phyloP scores from a whole-genome alignment of 768 basidiomycete genomes.

The Lactifluus hygrophoroides region DNA sequence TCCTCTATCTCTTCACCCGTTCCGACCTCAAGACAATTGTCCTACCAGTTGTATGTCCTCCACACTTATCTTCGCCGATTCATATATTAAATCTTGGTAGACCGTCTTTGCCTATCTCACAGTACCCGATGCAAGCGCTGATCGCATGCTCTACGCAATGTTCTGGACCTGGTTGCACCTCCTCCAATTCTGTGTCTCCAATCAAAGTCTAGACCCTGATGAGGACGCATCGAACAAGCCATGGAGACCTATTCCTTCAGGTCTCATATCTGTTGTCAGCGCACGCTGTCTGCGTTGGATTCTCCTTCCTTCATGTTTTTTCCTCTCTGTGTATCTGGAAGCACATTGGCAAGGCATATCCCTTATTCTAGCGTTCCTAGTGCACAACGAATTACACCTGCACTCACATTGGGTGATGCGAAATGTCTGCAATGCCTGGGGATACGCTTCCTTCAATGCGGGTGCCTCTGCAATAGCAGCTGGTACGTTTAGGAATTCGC shows the following conservation, averaged over 20 bases:
- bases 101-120: slow-evolving; percentile 14
- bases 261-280: slow-evolving; percentile 17
- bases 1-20: slow-evolving; percentile 12
- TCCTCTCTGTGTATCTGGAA: slow-evolving; percentile 7
- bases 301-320: slow-evolving; percentile 20
- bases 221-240: slow-evolving; percentile 25
- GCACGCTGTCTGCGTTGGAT: slow-evolving; percentile 22
- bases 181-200: slow-evolving; percentile 26
- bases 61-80: neutral
- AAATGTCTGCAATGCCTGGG: slow-evolving; percentile 18
- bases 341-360: slow-evolving; percentile 12
- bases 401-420: slow-evolving; percentile 20
- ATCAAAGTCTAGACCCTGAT: slow-evolving; percentile 22
- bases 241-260: slow-evolving; percentile 23
- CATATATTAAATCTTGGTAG: neutral
- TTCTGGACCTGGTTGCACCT: slow-evolving; percentile 27
- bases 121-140: neutral
- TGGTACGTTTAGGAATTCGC: neutral
- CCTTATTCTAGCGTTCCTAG: slow-evolving; percentile 17
- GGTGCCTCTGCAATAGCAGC: slow-evolving; percentile 23
- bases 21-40: slow-evolving; percentile 16
- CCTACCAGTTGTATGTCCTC: slow-evolving; percentile 1
- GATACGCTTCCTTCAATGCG: slow-evolving; percentile 18
- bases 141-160: neutral
- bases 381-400: slow-evolving; percentile 22